phyloP scores from a whole-genome alignment of 73 alveolate species.

The Stentor roeselii region DNA sequence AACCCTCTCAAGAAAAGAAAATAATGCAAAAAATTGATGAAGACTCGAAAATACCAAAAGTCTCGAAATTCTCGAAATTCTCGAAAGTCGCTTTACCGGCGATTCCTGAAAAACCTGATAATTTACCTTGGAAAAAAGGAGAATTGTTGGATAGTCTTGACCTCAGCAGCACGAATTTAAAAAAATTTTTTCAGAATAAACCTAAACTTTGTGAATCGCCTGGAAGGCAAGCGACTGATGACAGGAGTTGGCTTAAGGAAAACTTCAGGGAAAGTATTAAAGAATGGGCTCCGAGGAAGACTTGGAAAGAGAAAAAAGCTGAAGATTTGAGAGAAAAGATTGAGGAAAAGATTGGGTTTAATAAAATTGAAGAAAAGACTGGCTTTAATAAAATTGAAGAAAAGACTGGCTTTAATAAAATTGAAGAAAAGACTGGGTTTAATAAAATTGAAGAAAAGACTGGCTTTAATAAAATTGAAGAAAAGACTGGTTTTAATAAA shows the following conservation, averaged over 20 bases:
- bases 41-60: not conserved
- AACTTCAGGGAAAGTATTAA: conserved; percentile 14
- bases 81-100: not conserved
- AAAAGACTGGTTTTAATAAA: too few species aligned
- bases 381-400: too few species aligned
- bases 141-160: conserved; percentile 19
- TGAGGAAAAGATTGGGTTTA: too few species aligned
- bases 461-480: too few species aligned
- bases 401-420: too few species aligned
- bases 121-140: conserved; percentile 4
- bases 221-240: not conserved
- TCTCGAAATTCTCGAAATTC: not conserved
- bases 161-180: not conserved
- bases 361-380: too few species aligned
- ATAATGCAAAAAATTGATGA: too few species aligned
- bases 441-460: too few species aligned
- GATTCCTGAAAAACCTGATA: not conserved
- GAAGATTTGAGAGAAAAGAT: too few species aligned
- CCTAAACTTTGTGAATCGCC: conserved; percentile 16
- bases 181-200: not conserved
- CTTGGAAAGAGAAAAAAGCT: too few species aligned
- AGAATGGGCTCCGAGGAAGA: conserved; percentile 23
- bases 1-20: too few species aligned
- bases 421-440: too few species aligned
- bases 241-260: conserved; percentile 1